Evolutionary conservation across 148 eudicot species (phyloP).

Genomic region (Vaccinium darrowii): DNA sequence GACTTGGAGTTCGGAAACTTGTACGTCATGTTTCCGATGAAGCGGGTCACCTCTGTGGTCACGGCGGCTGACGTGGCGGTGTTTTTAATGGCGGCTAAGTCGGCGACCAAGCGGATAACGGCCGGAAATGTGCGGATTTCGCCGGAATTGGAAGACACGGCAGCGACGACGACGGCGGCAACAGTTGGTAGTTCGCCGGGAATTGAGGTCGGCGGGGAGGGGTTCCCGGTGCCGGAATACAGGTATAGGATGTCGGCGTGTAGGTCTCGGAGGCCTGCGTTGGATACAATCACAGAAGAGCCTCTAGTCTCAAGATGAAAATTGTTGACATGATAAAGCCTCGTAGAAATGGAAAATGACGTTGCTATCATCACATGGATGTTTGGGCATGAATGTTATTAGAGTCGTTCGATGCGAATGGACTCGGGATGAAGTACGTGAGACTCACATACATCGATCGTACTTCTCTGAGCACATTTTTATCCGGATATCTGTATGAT

Average conservation of each 20-base stretch:
- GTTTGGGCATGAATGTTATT: too few relatives aligned
- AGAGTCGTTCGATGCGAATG: not conserved
- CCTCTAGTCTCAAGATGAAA: conserved; percentile 27
- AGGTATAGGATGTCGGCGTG: conserved; percentile 27
- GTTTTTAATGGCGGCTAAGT: conserved; percentile 23
- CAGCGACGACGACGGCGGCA: not conserved
- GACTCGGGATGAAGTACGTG: not conserved
- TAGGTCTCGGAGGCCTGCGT: conserved; percentile 34
- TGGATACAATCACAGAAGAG: conserved; percentile 45
- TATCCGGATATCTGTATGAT: too few relatives aligned
- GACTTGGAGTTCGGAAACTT: conserved; percentile 41
- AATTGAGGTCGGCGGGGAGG: conserved; percentile 9
- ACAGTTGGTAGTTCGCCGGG: not conserved
- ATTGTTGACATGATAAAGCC: not conserved
- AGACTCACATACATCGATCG: not conserved
- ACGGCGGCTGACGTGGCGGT: conserved; percentile 38
- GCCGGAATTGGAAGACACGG: not conserved
- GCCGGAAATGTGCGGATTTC: conserved; percentile 18
- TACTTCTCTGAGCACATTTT: too few relatives aligned
- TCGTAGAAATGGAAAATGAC: conserved; percentile 14
- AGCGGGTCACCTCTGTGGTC: conserved; percentile 31
- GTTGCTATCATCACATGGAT: not conserved
- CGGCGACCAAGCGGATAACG: conserved; percentile 20
- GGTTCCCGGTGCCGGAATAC: conserved; percentile 22
- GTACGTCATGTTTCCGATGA: conserved; percentile 48